Base-by-base conservation (phyloP, 495 filamentous ascomycete species). In the Elaphomyces granulatus region DNA sequence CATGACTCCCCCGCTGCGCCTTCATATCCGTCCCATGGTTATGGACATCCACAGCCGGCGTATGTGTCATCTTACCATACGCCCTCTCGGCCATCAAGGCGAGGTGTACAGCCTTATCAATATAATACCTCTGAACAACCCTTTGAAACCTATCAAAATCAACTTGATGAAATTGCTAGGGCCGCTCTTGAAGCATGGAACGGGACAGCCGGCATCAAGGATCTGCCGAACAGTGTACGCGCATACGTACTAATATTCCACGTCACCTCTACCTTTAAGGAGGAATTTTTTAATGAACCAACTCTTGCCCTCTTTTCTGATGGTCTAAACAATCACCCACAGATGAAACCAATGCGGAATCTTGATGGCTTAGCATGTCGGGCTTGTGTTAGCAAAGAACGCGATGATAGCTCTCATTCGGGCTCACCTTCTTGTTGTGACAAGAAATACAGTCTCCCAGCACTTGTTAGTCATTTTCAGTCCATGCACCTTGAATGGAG, bases 401-500 rank as follows among this genome's bases (percentile, higher is more conserved):
- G 33, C 40, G 36, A 34, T 33, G 49, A 32, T 16, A n/a, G n/a
- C n/a, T n/a, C n/a, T n/a, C n/a, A n/a, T n/a, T 47, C 15, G 4
- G 35, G 19, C 10, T 15, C 17, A 12, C 38, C 19, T 15, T 16
- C 12, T 15, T 16, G 30, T 32, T 67, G 63, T 21, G 54, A 59
- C 37, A 76, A 66, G 45, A 59, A 66, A 8, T 81, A 72, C 45
- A 74, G 71, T 8, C 56, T 82, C 15, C 65, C 68, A 18, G 68
- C 78, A 41, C 55, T 87, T 15, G 59, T 79, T 36, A 75, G 67
- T 34, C 81, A 87, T 59, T 86, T 85, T 47, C 70, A 78, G 37
- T 59, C 61, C 38, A 57, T 60, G 34, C 81, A 87, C 52, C 46
- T 71, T 19, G 49, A 58, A 41, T 40, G 50, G 30, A 42, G 38